Base-by-base conservation (phyloP, 2,329 filamentous ascomycete genomes). In the Elsinoe fawcettii region DNA sequence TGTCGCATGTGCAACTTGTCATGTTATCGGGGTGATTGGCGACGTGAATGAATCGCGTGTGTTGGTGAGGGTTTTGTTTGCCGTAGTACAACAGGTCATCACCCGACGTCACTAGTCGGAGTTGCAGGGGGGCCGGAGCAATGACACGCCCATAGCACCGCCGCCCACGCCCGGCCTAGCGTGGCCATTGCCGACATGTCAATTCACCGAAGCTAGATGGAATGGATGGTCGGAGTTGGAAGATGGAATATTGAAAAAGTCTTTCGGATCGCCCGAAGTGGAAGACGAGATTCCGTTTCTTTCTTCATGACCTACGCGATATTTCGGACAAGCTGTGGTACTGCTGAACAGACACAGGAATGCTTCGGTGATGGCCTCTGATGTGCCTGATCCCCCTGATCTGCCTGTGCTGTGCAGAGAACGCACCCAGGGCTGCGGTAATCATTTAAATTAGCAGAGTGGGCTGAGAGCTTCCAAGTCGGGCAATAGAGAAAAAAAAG, bases 381-480 rank as follows among this genome's bases (percentile, higher is more conserved):
- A 20, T 30, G 23, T 49, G 12, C 44, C 6, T 53, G 30, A 53
- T 51, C 23, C 12, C 14, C 46, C n/a, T 23, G n/a, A 9, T 16
- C 23, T 51, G 46, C 23, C 25, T 14, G 23, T 23, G 32, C 7
- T 37, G 30, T 36, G 47, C 27, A 34, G 11, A 51, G 23, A 51
- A 34, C 47, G 25, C 12, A 34, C 6, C 30, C 47, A 53, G 49
- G 49, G 49, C 49, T 12, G 23, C 44, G 23, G 23, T 30, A 49
- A 49, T 30, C n/a, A 27, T 49, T 49, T 49, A 32, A 32, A 51
- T 51, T 51, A 51, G 46, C 30, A 51, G 30, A 23, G 32, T 53
- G 49, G 49, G 49, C 46, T 51, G 46, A 51, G 20, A 49, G 46
- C 12, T 51, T 37, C 49, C 49, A 53, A 53, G 27, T 53, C 49